phyloP scores from a whole-genome alignment of 805 yeast genomes.

The Starmerella scarabaei region DNA sequence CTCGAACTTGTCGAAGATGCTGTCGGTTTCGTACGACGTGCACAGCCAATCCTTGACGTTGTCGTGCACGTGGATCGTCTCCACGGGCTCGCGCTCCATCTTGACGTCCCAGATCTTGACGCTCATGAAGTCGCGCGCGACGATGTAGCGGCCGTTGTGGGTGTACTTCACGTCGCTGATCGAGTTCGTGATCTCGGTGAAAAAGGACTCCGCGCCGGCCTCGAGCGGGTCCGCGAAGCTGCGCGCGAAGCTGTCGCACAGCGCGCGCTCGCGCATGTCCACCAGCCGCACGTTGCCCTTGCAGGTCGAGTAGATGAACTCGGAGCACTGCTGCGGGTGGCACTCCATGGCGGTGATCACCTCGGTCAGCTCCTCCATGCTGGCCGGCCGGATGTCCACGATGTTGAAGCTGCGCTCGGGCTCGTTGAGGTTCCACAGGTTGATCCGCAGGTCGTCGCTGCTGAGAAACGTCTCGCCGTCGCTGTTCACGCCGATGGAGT shows the following conservation, averaged over 20 bases:
- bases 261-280: conserved; percentile 90
- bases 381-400: conserved; percentile 93
- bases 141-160: conserved; percentile 84
- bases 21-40: conserved; percentile 96
- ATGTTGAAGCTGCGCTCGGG: conserved; percentile 94
- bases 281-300: conserved; percentile 92
- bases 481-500: conserved; percentile 83
- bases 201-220: conserved; percentile 85
- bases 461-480: conserved; percentile 92
- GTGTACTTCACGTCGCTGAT: conserved; percentile 90
- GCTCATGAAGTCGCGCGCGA: conserved; percentile 93
- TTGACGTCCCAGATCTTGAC: conserved; percentile 97
- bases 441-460: conserved; percentile 88
- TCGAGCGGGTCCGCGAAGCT: conserved; percentile 85
- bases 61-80: conserved; percentile 91
- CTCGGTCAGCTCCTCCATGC: conserved; percentile 97
- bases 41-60: conserved; percentile 84
- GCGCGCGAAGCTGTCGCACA: conserved; percentile 77
- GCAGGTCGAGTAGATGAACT: conserved; percentile 88
- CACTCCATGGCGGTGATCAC: conserved; percentile 94
- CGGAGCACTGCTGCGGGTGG: conserved; percentile 84
- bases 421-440: conserved; percentile 87
- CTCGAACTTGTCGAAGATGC: conserved; percentile 96
- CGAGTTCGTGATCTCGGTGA: conserved; percentile 90
- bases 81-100: conserved; percentile 90